These are phyloP conservation scores for Cyanophora paradoxa DNA, from an alignment of 78 protist genomes.

Conservation along the genomic window DNA sequence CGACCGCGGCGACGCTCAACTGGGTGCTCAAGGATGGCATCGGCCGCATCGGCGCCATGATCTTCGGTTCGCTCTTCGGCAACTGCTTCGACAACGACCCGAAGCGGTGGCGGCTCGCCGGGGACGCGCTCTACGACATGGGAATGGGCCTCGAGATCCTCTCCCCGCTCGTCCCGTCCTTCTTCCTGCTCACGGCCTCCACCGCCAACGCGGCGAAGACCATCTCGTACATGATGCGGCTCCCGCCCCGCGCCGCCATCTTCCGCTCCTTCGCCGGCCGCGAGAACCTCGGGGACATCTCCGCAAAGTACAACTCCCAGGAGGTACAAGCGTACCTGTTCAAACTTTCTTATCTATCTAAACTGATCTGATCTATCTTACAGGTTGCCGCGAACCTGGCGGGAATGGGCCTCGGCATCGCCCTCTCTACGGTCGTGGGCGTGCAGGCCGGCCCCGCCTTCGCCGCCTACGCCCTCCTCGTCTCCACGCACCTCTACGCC, in stretches of 20 bases:
- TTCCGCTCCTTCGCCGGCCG: not conserved
- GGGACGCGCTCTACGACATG: not conserved
- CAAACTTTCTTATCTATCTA: too few relatives aligned
- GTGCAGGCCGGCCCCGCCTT: too few relatives aligned
- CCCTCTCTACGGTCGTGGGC: not conserved
- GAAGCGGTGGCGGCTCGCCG: conserved; percentile 1
- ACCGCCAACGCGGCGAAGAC: not conserved
- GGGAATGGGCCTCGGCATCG: not conserved
- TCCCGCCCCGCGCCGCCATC: not conserved
- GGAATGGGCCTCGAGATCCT: not conserved
- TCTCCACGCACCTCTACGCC: too few relatives aligned
- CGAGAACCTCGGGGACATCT: not conserved
- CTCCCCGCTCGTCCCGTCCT: not conserved
- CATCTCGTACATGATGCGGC: not conserved
- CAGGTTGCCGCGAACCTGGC: not conserved
- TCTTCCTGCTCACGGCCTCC: not conserved
- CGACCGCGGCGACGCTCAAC: not conserved
- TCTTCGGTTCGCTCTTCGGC: not conserved
- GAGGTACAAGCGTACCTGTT: too few relatives aligned
- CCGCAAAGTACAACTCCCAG: conserved; percentile 8
- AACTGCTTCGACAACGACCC: conserved; percentile 7
- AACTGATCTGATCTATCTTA: too few relatives aligned
- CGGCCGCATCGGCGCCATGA: not conserved
- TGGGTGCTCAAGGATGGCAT: conserved; percentile 11
- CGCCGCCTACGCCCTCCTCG: too few relatives aligned